Base-by-base conservation (phyloP, 1,139 yeast genomes). In the Protomyces inouyei region DNA sequence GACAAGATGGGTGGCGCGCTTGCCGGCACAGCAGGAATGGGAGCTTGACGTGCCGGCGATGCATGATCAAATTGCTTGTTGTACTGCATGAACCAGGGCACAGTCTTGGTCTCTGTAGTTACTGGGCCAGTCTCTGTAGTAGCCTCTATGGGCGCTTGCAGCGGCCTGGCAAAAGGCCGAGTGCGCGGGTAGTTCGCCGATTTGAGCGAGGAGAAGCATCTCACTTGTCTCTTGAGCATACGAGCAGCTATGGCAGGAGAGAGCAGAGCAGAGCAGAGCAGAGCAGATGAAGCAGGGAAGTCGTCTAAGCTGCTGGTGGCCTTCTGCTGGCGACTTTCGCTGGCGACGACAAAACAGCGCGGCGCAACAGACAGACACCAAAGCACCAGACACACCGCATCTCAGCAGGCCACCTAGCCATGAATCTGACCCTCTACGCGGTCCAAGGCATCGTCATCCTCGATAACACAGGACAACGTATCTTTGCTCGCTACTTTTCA, bases 401-500 rank as follows among this genome's bases (percentile, higher is more conserved):
- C 9, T 14, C 16, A 5, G 43, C 43, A 12, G 16, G 43, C 23
- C 23, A 21, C 23, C 1, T 37, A 12, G 16, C 16, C 43, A 68
- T 66, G 67, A 83, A 82, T 83, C 80, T 86, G 59, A 66, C 71
- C 21, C 63, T 70, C 23, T 70, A 67, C 63, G 66, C 71, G n/a
- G 69, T 70, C 48, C 63, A 67, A 68, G 77, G 81, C 61, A 83
- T 85, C 72, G 79, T 86, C 65, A 85, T 95, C 14, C 83, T 93
- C 71, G 98, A 92, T 75, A 84, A 81, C 71, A 87, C 87, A 68
- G 97, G 96, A 18, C 82, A 84, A 65, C 81, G 98, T 71, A 77
- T 93, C 61, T 88, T 83, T 73, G 86, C 96, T 69, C 92, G 92
- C 73, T 95, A 93, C 79, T 93, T 87, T 77, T 80, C 80, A 69